Evolutionary conservation across 345 rosid genomes (phyloP).

Genomic region (Cardamine resedifolia): DNA sequence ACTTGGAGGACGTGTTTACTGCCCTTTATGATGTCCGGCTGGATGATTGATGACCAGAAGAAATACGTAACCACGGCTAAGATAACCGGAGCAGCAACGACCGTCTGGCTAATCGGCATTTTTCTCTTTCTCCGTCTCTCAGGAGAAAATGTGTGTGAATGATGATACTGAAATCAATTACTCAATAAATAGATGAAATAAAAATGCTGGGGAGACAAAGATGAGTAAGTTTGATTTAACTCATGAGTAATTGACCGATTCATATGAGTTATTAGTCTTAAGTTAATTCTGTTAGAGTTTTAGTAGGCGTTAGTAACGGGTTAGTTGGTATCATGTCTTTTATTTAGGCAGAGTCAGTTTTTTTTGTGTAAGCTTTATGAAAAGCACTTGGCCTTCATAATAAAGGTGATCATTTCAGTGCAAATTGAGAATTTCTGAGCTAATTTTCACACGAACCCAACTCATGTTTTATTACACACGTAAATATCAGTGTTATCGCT

Average conservation of each 20-base stretch:
- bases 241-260: too few relatives aligned
- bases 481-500: not conserved
- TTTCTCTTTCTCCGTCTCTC: not conserved
- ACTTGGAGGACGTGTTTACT: constrained; percentile 10
- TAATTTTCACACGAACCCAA: not conserved
- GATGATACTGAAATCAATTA: not conserved
- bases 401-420: too few relatives aligned
- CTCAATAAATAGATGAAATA: not conserved
- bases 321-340: too few relatives aligned
- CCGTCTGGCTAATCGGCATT: constrained; percentile 17
- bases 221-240: too few relatives aligned
- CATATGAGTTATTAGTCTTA: too few relatives aligned
- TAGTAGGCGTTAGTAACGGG: too few relatives aligned
- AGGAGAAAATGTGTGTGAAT: not conserved
- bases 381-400: too few relatives aligned
- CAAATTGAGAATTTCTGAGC: too few relatives aligned
- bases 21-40: constrained; percentile 8
- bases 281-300: too few relatives aligned
- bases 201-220: not conserved
- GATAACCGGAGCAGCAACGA: constrained; percentile 17
- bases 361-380: too few relatives aligned
- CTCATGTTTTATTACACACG: not conserved
- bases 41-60: constrained; percentile 31
- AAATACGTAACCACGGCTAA: constrained; percentile 14
- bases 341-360: too few relatives aligned